Evolutionary conservation across 768 basidiomycete genomes (phyloP).

Genomic region (Pisolithus tinctorius): DNA sequence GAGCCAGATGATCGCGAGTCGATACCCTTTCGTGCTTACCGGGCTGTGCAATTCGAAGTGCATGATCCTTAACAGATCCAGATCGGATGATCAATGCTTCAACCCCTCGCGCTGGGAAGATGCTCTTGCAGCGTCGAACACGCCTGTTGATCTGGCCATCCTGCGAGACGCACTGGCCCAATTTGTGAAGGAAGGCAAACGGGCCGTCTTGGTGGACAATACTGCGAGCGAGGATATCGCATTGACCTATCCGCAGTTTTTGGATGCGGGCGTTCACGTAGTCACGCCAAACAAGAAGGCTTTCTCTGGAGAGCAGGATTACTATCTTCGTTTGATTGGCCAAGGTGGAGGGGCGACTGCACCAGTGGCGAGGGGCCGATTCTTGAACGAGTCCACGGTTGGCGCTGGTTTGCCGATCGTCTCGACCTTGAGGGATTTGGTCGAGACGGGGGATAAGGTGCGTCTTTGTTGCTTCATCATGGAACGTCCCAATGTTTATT

Average conservation of each 20-base stretch:
- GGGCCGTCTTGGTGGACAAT: constrained; percentile 82
- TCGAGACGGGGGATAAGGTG: constrained; percentile 89
- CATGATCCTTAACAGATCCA: constrained; percentile 44
- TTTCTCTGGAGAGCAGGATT: constrained; percentile 69
- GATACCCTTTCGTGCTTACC: constrained; percentile 56
- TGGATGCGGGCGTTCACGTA: constrained; percentile 74
- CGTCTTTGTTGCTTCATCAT: constrained; percentile 6
- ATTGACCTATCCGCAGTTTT: constrained; percentile 70
- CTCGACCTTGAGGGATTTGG: constrained; percentile 84
- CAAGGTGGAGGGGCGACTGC: constrained; percentile 47
- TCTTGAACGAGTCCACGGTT: constrained; percentile 86
- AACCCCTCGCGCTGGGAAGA: constrained; percentile 38
- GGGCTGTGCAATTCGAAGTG: constrained; percentile 64
- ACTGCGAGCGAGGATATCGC: constrained; percentile 85
- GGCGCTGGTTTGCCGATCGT: constrained; percentile 94
- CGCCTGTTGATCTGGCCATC: constrained; percentile 29
- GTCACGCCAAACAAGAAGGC: constrained; percentile 99
- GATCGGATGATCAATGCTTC: constrained; percentile 25
- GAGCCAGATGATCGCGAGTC: constrained; percentile 66
- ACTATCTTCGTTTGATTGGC: constrained; percentile 21
- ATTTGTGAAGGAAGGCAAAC: constrained; percentile 39
- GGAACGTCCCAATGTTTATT: too few species aligned
- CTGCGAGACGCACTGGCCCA: constrained; percentile 37
- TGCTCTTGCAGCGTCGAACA: constrained; percentile 39
- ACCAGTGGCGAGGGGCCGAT: constrained; percentile 42